Conservation (phyloP, 2,329 filamentous ascomycete species). For the Ophiocordyceps polyrhachis-furcata region DNA sequence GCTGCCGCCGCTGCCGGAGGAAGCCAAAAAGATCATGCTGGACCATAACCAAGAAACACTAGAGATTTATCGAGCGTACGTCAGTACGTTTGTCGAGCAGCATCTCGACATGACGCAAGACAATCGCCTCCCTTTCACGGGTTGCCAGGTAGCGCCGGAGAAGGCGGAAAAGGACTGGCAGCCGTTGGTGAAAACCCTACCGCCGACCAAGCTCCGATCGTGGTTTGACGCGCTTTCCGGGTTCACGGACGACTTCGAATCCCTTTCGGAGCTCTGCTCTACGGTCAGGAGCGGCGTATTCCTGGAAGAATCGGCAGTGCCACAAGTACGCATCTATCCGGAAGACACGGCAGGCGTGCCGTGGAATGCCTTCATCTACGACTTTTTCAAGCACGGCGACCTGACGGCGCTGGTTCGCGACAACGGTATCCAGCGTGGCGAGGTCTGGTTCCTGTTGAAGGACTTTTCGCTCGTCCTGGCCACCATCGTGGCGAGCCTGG, state of each 20-base stretch:
- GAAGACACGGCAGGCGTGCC: slow-evolving; percentile 28
- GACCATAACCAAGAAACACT: slow-evolving; percentile 48
- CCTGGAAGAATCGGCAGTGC: slow-evolving; percentile 55
- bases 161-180: background rate
- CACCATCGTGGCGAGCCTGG: slow-evolving; percentile 50
- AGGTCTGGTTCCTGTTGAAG: slow-evolving; percentile 57
- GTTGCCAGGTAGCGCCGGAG: slow-evolving; percentile 21
- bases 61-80: slow-evolving; percentile 48
- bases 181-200: slow-evolving; percentile 10
- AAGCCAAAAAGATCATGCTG: slow-evolving; percentile 35
- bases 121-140: slow-evolving; percentile 37
- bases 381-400: slow-evolving; percentile 62
- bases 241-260: slow-evolving; percentile 41
- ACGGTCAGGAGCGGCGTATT: slow-evolving; percentile 51
- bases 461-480: slow-evolving; percentile 38
- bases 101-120: slow-evolving; percentile 34
- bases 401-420: slow-evolving; percentile 37
- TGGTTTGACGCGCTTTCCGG: slow-evolving; percentile 57
- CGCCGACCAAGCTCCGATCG: slow-evolving; percentile 35
- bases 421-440: slow-evolving; percentile 46
- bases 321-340: slow-evolving; percentile 43
- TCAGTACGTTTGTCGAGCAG: slow-evolving; percentile 48
- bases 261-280: slow-evolving; percentile 47
- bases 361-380: slow-evolving; percentile 51
- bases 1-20: slow-evolving; percentile 41